Base-by-base conservation (phyloP, 2,329 filamentous ascomycete genomes). In the Colletotrichum musae region DNA sequence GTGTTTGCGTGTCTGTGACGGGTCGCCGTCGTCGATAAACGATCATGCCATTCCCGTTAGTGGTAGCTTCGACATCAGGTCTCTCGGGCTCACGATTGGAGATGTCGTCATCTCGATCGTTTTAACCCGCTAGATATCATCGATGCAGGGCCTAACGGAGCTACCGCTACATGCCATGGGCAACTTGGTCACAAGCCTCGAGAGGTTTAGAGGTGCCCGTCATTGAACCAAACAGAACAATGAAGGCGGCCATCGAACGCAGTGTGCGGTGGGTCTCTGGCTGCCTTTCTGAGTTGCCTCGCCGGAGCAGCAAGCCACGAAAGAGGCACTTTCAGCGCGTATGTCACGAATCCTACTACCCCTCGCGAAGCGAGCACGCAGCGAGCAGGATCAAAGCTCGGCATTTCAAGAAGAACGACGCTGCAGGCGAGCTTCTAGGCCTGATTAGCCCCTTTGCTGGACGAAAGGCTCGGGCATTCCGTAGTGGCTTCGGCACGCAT, bases 231-330 rank as follows among this genome's bases (percentile, higher is more conserved):
- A 39, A 45, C 65, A 43, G 28, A 24, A 45, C 21, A 10, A 21
- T 9, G n/a, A 28, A 51, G 21, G 13, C 26, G 15, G 24, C 43
- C 18, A n/a, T 58, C 9, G 36, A 39, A 47, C n/a, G n/a, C 10
- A 39, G 16, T 13, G 15, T 52, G 18, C 13, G 58, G 52, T 58
- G 36, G 52, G 52, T 45, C 52, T n/a, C 16, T 32, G 58, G 58
- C 52, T 63, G 59, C 58, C 43, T 61, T 51, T 18, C n/a, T 16
- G n/a, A 15, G 51, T 56, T 21, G 58, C 50, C 64, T 63, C 26
- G 36, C 45, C 15, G n/a, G 45, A 45, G n/a, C 15, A 15, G 21
- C n/a, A 62, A 50, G 47, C 45, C 52, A 58, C 45, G 9, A 16
- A 15, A 64, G 28, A 52, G 36, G 45, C 52, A 51, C 45, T 36